These are phyloP conservation scores for Schizochytrium sp. DNA, from an alignment of 108 stramenopile genomes.

Conservation along the genomic window DNA sequence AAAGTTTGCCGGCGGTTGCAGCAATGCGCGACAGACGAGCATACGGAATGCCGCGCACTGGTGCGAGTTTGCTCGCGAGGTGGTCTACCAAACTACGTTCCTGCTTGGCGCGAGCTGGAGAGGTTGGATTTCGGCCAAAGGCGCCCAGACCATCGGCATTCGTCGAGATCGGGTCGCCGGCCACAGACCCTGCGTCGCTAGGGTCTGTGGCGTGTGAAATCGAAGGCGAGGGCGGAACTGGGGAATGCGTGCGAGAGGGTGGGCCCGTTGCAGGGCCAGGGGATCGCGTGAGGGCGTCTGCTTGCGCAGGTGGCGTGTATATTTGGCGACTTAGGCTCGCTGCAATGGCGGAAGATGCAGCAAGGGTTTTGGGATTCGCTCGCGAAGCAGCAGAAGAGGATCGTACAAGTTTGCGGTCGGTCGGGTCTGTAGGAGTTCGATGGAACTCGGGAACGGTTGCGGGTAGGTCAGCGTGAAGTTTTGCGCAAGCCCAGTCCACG, in stretches of 20 bases:
- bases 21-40: neutral
- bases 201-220: too few species aligned
- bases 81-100: neutral
- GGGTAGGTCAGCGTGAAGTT: neutral
- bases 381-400: neutral
- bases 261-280: neutral
- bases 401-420: neutral
- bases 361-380: neutral
- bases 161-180: neutral
- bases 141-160: neutral
- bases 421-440: neutral
- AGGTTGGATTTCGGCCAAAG: neutral
- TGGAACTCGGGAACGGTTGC: neutral
- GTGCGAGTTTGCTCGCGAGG: neutral
- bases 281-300: neutral
- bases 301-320: neutral
- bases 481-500: constrained; percentile 45
- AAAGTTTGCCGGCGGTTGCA: neutral
- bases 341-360: neutral
- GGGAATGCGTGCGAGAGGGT: too few species aligned
- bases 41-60: constrained; percentile 3
- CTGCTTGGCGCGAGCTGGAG: neutral
- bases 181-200: too few species aligned
- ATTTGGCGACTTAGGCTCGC: neutral
- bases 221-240: too few species aligned